Evolutionary conservation across 345 rosid genomes (phyloP).

Genomic region (Hirschfeldia incana): DNA sequence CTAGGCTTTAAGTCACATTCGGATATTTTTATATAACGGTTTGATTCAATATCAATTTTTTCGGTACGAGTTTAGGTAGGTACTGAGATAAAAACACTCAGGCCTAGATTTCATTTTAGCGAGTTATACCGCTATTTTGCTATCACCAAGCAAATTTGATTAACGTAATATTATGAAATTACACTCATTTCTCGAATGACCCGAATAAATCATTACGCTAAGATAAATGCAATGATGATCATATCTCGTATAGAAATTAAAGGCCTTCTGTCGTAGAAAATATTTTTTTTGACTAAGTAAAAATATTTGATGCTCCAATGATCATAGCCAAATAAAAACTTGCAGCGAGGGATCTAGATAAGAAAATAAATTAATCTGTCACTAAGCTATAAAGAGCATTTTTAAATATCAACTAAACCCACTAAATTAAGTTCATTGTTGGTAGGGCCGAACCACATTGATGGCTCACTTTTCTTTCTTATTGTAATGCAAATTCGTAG

Average conservation of each 20-base stretch:
- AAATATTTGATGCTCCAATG: not conserved
- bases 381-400: not conserved
- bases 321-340: constrained; percentile 10
- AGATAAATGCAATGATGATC: not conserved
- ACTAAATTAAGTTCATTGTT: constrained; percentile 1
- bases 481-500: constrained; percentile 17
- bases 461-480: constrained; percentile 31
- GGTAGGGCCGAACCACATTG: constrained; percentile 28
- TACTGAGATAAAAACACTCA: too few relatives aligned
- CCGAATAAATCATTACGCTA: not conserved
- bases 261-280: not conserved
- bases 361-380: not conserved
- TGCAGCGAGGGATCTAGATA: not conserved
- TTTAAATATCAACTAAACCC: constrained; percentile 4
- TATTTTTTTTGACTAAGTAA: not conserved
- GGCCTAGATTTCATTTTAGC: too few relatives aligned
- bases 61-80: too few relatives aligned
- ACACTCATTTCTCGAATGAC: not conserved
- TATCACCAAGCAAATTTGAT: not conserved
- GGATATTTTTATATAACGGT: too few relatives aligned
- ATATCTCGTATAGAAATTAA: not conserved
- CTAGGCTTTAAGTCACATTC: too few relatives aligned
- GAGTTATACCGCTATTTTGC: not conserved
- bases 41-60: too few relatives aligned
- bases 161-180: not conserved